Base-by-base conservation (phyloP, 176 grass and related monocot genomes). In the Canna indica region DNA sequence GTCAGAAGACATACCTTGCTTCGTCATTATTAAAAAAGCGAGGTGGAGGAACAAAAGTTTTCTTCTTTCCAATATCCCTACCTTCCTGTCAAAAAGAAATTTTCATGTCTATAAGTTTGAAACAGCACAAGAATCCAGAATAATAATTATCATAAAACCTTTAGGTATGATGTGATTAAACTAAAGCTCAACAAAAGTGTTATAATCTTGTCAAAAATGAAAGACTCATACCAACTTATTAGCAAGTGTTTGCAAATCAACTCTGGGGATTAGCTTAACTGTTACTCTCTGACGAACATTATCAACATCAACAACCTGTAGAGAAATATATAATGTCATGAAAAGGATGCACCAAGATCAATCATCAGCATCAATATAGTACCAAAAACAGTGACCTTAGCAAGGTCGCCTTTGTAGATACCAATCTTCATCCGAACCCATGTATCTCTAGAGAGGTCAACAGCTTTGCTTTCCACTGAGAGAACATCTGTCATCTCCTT, bases 341-440 rank as follows among this genome's bases (percentile, higher is more conserved):
- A 36, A 29, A 46, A 78, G 50, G 71, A 67, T 18, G 47, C 68
- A 78, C 13, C 0, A 71, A 59, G 59, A 59, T 9, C 18, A 70
- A 16, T 45, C 24, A 70, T 64, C 7, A 29, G 70, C 53, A 27
- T 75, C 57, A 33, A 47, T 39, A 68, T 76, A 48, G 20, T 32
- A 65, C 7, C 1, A 73, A 80, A 42, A 0, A 32, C 47, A 45
- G 24, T 44, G 24, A 99, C 95, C 84, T 99, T 86, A 48, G 95
- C 95, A 85, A 99, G 90, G 71, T 99, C 95, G 36, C 95, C 95
- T 78, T 99, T 99, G 74, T 99, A 99, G 68, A 90, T 45, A 34
- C 95, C 84, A 50, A 99, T 80, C 76, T 99, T 99, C 90, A 99
- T 99, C 25, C 87, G 84, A 36, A 99, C 95, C 95, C 95, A 99